phyloP scores from a whole-genome alignment of 805 yeast species.

The Torulaspora gathmanii region DNA sequence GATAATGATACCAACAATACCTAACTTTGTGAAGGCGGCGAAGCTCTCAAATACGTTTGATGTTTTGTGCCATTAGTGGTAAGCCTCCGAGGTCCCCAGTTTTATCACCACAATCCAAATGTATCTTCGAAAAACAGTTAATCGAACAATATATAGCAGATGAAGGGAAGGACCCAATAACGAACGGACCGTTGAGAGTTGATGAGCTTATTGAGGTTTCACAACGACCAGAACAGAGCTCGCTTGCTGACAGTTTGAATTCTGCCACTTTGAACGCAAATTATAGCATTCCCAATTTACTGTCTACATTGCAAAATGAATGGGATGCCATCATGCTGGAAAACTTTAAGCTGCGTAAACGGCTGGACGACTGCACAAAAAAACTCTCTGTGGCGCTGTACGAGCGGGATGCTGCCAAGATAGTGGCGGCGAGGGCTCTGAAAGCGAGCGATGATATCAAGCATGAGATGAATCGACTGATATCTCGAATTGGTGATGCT shows the following conservation, averaged over 20 bases:
- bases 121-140: conserved; percentile 61
- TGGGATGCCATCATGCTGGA: conserved; percentile 88
- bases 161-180: conserved; percentile 71
- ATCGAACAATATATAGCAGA: conserved; percentile 59
- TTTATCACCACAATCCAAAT: conserved; percentile 64
- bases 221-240: conserved; percentile 30
- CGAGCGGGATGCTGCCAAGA: conserved; percentile 83
- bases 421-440: conserved; percentile 74
- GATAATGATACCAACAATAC: not conserved
- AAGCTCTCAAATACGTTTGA: conserved; percentile 1
- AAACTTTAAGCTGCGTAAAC: conserved; percentile 68
- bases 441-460: conserved; percentile 72
- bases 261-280: conserved; percentile 45
- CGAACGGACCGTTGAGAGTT: conserved; percentile 51
- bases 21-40: too few relatives aligned
- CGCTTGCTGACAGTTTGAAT: conserved; percentile 30
- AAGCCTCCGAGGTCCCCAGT: conserved; percentile 67
- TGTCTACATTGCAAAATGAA: conserved; percentile 75
- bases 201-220: conserved; percentile 54
- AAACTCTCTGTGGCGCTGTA: conserved; percentile 75
- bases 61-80: conserved; percentile 56
- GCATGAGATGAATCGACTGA: conserved; percentile 55
- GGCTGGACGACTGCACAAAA: conserved; percentile 57
- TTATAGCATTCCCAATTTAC: conserved; percentile 61
- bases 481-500: conserved; percentile 38